phyloP scores from a whole-genome alignment of 2,329 filamentous ascomycete species.

The Cladosporium sp. region DNA sequence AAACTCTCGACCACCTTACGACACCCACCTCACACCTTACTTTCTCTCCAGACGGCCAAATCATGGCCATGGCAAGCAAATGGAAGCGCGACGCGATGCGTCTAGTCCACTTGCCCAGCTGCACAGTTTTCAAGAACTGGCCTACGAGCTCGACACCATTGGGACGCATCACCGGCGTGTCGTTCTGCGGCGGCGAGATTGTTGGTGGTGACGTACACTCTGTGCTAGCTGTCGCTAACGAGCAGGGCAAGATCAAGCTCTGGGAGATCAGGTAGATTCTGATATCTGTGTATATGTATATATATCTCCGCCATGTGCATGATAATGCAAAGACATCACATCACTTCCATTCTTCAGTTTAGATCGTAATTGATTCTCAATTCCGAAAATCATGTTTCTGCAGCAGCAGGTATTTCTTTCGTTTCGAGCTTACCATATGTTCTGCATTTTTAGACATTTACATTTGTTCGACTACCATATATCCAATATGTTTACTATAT shows the following conservation, averaged over 20 bases:
- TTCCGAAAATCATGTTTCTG: neutral
- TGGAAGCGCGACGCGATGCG: constrained; percentile 87
- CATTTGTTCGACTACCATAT: neutral
- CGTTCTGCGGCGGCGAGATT: constrained; percentile 46
- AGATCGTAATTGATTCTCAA: neutral
- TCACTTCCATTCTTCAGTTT: neutral
- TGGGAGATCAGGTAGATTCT: constrained; percentile 70
- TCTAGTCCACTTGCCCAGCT: constrained; percentile 85
- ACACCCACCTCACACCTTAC: constrained; percentile 77
- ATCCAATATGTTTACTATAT: neutral
- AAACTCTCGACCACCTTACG: constrained; percentile 80
- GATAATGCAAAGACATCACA: neutral
- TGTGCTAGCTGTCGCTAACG: constrained; percentile 82
- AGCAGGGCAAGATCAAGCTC: constrained; percentile 80
- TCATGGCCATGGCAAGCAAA: constrained; percentile 81
- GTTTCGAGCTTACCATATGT: neutral
- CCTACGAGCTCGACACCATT: constrained; percentile 87
- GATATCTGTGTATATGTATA: neutral
- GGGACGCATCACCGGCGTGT: constrained; percentile 70
- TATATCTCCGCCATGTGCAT: neutral
- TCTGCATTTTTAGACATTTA: neutral
- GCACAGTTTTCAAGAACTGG: constrained; percentile 96
- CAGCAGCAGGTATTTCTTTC: neutral
- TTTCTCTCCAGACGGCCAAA: constrained; percentile 87
- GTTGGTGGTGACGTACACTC: constrained; percentile 44